Conservation (phyloP, 306 rosid species). For the Gastrolobium villosum region DNA sequence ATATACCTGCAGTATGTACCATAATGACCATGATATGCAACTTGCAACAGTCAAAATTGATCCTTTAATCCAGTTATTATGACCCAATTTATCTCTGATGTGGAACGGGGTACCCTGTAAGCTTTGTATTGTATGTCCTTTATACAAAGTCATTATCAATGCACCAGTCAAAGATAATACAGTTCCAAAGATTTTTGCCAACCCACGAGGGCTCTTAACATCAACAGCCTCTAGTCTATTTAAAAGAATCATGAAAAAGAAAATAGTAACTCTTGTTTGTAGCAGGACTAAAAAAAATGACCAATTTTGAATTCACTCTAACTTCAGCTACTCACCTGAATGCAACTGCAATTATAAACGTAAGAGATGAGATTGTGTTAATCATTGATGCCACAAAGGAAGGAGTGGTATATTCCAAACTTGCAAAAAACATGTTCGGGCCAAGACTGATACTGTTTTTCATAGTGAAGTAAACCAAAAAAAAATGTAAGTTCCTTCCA, state of each 20-base stretch:
- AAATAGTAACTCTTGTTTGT: background rate
- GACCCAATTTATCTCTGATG: slow-evolving; percentile 41
- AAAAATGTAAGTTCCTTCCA: slow-evolving; percentile 24
- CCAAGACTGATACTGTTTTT: slow-evolving; percentile 53
- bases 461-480: slow-evolving; percentile 18
- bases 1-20: slow-evolving; percentile 62
- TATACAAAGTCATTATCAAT: slow-evolving; percentile 48
- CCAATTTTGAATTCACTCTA: background rate
- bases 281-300: background rate
- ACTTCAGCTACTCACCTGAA: slow-evolving; percentile 44
- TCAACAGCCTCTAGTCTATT: slow-evolving; percentile 56
- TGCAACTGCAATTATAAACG: slow-evolving; percentile 55
- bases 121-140: slow-evolving; percentile 53
- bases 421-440: slow-evolving; percentile 55
- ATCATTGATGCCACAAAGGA: slow-evolving; percentile 58
- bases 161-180: slow-evolving; percentile 52
- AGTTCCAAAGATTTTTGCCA: slow-evolving; percentile 56
- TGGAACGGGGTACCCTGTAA: slow-evolving; percentile 45
- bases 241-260: background rate
- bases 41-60: slow-evolving; percentile 55
- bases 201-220: slow-evolving; percentile 53
- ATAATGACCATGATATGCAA: slow-evolving; percentile 60
- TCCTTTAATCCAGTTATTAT: slow-evolving; percentile 57
- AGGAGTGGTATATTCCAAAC: slow-evolving; percentile 55
- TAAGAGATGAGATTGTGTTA: slow-evolving; percentile 54